These are phyloP conservation scores for Curvularia hawaiiensis DNA, from an alignment of 2,329 filamentous ascomycete genomes.

Conservation along the genomic window DNA sequence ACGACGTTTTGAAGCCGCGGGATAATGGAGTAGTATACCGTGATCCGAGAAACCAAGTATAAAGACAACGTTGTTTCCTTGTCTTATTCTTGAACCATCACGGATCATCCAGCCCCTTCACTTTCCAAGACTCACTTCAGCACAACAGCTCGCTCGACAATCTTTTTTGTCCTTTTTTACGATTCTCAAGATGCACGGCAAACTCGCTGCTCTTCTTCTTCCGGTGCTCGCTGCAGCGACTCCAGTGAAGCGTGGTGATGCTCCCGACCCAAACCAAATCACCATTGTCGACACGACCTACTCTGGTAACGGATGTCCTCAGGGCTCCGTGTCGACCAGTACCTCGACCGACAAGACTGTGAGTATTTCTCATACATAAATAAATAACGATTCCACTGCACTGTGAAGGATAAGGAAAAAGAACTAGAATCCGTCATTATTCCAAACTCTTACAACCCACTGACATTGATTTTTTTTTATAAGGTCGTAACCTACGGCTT, in stretches of 20 bases:
- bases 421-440: not conserved
- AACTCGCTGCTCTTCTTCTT: constrained; percentile 34
- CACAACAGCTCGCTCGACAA: constrained; percentile 2
- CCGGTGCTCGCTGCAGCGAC: constrained; percentile 37
- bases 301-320: constrained; percentile 44
- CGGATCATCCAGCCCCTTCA: constrained; percentile 30
- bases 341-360: constrained; percentile 43
- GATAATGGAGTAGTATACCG: not conserved
- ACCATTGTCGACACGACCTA: constrained; percentile 39
- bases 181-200: constrained; percentile 37
- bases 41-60: constrained; percentile 24
- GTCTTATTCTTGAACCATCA: constrained; percentile 27
- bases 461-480: not conserved
- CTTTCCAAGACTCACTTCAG: constrained; percentile 20
- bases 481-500: constrained; percentile 44
- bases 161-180: constrained; percentile 7
- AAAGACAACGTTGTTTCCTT: constrained; percentile 26
- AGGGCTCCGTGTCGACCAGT: constrained; percentile 41
- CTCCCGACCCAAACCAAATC: constrained; percentile 32
- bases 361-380: constrained; percentile 17
- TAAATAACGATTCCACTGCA: not conserved
- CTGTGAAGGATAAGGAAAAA: not conserved
- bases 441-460: not conserved
- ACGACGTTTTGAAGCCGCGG: constrained; percentile 3
- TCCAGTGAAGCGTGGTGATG: constrained; percentile 28